These are phyloP conservation scores for Amanita pallidorosea DNA, from an alignment of 768 basidiomycete genomes.

Conservation along the genomic window DNA sequence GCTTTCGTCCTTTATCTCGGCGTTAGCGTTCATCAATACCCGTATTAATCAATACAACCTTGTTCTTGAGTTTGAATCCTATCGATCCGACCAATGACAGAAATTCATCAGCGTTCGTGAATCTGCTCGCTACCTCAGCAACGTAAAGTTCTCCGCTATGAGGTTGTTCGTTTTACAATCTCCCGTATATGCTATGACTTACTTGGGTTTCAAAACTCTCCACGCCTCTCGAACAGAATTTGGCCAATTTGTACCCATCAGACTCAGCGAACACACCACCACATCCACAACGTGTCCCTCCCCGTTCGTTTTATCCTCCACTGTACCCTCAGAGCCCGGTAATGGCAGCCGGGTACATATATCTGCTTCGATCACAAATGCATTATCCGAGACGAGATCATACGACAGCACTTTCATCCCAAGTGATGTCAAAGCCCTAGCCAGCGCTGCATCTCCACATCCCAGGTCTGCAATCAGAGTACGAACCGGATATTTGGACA, in stretches of 20 bases:
- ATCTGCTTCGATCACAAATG: conserved; percentile 84
- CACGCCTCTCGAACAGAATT: conserved; percentile 81
- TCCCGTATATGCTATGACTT: conserved; percentile 17
- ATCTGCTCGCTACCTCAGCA: conserved; percentile 84
- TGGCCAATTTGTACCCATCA: conserved; percentile 99
- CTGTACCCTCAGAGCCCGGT: conserved; percentile 60
- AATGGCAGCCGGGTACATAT: conserved; percentile 72
- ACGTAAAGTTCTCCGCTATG: conserved; percentile 72
- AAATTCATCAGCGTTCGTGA: conserved; percentile 60
- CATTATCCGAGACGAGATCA: conserved; percentile 66
- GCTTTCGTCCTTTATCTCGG: conserved; percentile 47
- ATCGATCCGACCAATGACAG: conserved; percentile 46
- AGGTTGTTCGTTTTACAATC: background rate
- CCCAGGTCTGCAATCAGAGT: conserved; percentile 88
- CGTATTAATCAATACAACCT: conserved; percentile 31
- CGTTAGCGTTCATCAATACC: background rate
- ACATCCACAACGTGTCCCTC: conserved; percentile 81
- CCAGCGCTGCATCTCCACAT: conserved; percentile 89
- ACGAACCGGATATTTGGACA: conserved; percentile 53
- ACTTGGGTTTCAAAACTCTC: conserved; percentile 80
- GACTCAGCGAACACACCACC: conserved; percentile 85
- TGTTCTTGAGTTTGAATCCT: conserved; percentile 64
- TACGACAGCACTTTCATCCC: conserved; percentile 66
- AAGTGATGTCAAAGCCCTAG: conserved; percentile 58
- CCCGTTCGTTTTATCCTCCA: conserved; percentile 28